Conservation (phyloP, 768 basidiomycete species). For the Suillus discolor region DNA sequence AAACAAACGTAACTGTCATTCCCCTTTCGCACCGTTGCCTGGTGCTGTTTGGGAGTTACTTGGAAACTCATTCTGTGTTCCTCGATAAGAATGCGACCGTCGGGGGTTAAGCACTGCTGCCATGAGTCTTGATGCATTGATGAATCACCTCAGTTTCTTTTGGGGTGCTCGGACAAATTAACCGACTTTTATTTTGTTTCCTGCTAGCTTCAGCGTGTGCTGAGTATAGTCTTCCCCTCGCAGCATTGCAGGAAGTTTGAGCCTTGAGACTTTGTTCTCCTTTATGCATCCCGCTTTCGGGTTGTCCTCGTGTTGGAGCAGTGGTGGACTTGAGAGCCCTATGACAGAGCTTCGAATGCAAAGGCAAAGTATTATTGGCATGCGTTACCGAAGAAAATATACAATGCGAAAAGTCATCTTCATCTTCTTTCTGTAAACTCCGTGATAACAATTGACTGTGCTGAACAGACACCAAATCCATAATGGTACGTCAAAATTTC, state of each 20-base stretch:
- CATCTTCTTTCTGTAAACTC: neutral
- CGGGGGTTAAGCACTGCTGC: slow-evolving; percentile 47
- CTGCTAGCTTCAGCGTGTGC: slow-evolving; percentile 85
- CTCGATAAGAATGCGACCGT: slow-evolving; percentile 48
- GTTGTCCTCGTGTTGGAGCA: slow-evolving; percentile 77
- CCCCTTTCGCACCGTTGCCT: slow-evolving; percentile 18
- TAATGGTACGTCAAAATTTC: slow-evolving; percentile 73
- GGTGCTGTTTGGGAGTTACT: slow-evolving; percentile 30
- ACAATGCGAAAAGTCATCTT: slow-evolving; percentile 50
- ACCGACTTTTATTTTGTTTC: slow-evolving; percentile 86
- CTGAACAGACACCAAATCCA: slow-evolving; percentile 69
- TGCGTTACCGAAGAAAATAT: slow-evolving; percentile 83
- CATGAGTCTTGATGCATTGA: slow-evolving; percentile 8
- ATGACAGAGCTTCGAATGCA: slow-evolving; percentile 61
- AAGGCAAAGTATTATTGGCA: slow-evolving; percentile 71
- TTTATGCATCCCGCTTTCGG: slow-evolving; percentile 36
- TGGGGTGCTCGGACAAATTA: slow-evolving; percentile 46
- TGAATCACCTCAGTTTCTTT: neutral
- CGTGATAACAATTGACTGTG: neutral
- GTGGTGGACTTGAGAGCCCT: slow-evolving; percentile 87
- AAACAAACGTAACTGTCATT: slow-evolving; percentile 4
- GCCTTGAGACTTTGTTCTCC: neutral
- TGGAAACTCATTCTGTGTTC: slow-evolving; percentile 16
- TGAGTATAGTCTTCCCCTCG: slow-evolving; percentile 85
- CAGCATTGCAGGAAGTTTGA: slow-evolving; percentile 65